Evolutionary conservation across 495 filamentous ascomycete genomes (phyloP).

Genomic region (Cercophora newfieldiana): DNA sequence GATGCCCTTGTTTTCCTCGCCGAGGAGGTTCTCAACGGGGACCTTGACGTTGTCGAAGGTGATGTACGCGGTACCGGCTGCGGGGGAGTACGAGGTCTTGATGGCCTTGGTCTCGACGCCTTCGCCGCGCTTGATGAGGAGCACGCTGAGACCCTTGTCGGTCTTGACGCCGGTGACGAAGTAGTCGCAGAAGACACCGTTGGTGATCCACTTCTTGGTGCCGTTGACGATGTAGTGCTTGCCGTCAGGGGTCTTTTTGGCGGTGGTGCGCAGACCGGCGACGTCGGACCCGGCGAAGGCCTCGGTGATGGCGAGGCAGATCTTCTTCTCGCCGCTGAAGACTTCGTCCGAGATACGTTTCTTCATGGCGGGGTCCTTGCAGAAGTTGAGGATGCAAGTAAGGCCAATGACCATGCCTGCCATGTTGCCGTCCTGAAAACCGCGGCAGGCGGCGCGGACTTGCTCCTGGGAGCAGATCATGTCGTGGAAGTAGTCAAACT

Average conservation of each 20-base stretch:
- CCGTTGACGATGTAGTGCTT: slow-evolving; percentile 85
- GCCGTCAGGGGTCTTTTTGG: slow-evolving; percentile 76
- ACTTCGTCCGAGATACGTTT: slow-evolving; percentile 69
- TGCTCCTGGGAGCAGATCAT: slow-evolving; percentile 74
- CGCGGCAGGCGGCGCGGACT: slow-evolving; percentile 66
- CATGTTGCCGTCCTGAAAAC: slow-evolving; percentile 62
- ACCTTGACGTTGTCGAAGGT: slow-evolving; percentile 88
- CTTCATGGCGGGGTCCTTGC: slow-evolving; percentile 64
- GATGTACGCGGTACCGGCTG: slow-evolving; percentile 78
- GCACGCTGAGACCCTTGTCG: slow-evolving; percentile 76
- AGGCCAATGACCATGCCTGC: slow-evolving; percentile 83
- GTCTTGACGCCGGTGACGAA: slow-evolving; percentile 83
- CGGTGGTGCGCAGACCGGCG: slow-evolving; percentile 78
- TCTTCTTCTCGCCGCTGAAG: slow-evolving; percentile 80
- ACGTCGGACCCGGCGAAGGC: slow-evolving; percentile 89
- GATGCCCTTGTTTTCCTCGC: slow-evolving; percentile 84
- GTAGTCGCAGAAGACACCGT: slow-evolving; percentile 81
- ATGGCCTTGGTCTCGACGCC: slow-evolving; percentile 73
- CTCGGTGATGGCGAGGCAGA: slow-evolving; percentile 85
- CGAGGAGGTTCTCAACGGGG: slow-evolving; percentile 74
- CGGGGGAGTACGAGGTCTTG: slow-evolving; percentile 81
- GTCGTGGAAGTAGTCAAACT: slow-evolving; percentile 89
- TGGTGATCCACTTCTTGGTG: slow-evolving; percentile 94
- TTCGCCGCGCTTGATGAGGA: slow-evolving; percentile 72
- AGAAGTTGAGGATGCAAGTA: slow-evolving; percentile 79